Evolutionary conservation across 179 eudicot genomes (phyloP).

Genomic region (Beta corolliflora): DNA sequence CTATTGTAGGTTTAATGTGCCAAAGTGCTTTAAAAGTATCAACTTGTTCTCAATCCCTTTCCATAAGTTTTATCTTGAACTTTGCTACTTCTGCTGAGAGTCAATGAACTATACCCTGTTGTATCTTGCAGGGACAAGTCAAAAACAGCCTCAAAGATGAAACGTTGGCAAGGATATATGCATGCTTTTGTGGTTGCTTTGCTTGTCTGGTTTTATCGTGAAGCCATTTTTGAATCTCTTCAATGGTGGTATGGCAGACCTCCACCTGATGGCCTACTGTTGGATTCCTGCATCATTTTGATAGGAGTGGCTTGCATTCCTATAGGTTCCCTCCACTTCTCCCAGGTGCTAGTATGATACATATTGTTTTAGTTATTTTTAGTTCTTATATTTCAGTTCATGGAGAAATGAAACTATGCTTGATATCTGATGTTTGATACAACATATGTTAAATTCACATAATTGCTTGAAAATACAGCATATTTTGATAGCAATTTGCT

Average conservation of each 20-base stretch:
- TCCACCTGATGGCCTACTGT: constrained; percentile 88
- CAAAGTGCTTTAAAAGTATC: constrained; percentile 92
- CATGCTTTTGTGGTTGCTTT: constrained; percentile 81
- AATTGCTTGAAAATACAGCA: too few relatives aligned
- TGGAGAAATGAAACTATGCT: too few relatives aligned
- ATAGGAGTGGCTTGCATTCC: too few relatives aligned
- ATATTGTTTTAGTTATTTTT: neutral
- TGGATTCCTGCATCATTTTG: constrained; percentile 86
- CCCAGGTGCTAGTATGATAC: constrained; percentile 79
- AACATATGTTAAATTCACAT: too few relatives aligned
- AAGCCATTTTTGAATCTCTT: constrained; percentile 94
- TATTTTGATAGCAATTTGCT: too few relatives aligned
- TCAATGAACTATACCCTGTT: constrained; percentile 23
- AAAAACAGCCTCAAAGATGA: constrained; percentile 97
- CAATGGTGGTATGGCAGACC: constrained; percentile 98
- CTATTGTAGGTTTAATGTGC: too few relatives aligned
- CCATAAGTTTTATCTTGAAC: constrained; percentile 8
- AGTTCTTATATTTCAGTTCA: too few relatives aligned
- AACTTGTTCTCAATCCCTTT: constrained; percentile 19
- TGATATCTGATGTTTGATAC: too few relatives aligned
- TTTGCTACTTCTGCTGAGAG: constrained; percentile 6
- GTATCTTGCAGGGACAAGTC: constrained; percentile 67
- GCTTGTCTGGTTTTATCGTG: constrained; percentile 95
- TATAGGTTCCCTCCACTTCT: constrained; percentile 88
- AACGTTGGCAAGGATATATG: constrained; percentile 86